Evolutionary conservation across 805 yeast species (phyloP).

Genomic region (Yamadazyma kitorensis): DNA sequence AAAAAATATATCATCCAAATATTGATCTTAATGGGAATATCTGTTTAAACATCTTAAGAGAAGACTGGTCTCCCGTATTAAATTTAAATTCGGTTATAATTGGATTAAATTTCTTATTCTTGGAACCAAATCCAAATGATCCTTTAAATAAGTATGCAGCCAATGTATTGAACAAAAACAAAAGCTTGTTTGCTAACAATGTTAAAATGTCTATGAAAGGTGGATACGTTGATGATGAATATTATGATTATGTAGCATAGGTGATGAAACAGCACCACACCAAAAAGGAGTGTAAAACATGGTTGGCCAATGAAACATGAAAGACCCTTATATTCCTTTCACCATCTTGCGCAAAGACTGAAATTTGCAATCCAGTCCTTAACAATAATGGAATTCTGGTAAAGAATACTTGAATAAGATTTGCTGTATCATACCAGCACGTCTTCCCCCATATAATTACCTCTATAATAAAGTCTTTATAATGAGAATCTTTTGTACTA

Average conservation of each 20-base stretch:
- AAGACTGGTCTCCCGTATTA: slow-evolving; percentile 95
- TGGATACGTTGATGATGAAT: slow-evolving; percentile 52
- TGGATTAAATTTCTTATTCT: slow-evolving; percentile 79
- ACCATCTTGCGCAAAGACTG: too few species aligned
- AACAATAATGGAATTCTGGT: too few species aligned
- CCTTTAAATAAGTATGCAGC: slow-evolving; percentile 94
- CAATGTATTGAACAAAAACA: slow-evolving; percentile 39
- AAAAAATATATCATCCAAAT: slow-evolving; percentile 88
- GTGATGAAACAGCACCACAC: too few species aligned
- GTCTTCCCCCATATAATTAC: too few species aligned
- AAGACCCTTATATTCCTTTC: too few species aligned
- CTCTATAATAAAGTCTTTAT: too few species aligned
- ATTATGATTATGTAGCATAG: slow-evolving; percentile 59
- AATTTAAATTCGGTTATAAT: slow-evolving; percentile 77
- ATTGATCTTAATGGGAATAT: slow-evolving; percentile 89
- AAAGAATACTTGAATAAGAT: too few species aligned
- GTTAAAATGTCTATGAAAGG: slow-evolving; percentile 73
- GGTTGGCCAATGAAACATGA: too few species aligned
- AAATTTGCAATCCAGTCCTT: too few species aligned
- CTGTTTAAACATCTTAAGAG: slow-evolving; percentile 85
- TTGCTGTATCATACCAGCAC: too few species aligned
- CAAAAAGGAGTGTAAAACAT: too few species aligned
- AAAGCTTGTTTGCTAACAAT: slow-evolving; percentile 46
- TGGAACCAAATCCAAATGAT: slow-evolving; percentile 89
- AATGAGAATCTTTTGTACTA: too few species aligned